Evolutionary conservation across 768 basidiomycete species (phyloP).

Genomic region (Kwoniella sp.): DNA sequence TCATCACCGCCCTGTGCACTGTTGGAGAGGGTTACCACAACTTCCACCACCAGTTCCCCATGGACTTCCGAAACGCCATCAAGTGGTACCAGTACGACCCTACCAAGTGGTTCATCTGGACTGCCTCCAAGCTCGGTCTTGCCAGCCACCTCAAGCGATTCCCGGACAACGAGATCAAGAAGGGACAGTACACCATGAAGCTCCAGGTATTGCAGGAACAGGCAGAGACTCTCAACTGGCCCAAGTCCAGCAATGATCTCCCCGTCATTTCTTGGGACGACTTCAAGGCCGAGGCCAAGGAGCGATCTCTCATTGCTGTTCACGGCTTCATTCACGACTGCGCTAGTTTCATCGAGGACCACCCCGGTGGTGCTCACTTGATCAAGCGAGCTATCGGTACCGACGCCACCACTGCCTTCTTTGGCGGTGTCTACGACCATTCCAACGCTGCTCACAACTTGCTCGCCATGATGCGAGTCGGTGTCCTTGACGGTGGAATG

Average conservation of each 20-base stretch:
- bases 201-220: conserved; percentile 77
- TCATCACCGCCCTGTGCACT: conserved; percentile 81
- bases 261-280: conserved; percentile 82
- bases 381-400: conserved; percentile 79
- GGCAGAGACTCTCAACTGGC: conserved; percentile 75
- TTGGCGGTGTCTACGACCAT: conserved; percentile 85
- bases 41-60: conserved; percentile 96
- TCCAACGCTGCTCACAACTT: conserved; percentile 83
- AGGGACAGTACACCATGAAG: conserved; percentile 91
- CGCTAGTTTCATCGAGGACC: conserved; percentile 75
- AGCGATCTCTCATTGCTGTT: conserved; percentile 75
- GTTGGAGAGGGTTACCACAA: conserved; percentile 98
- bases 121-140: conserved; percentile 60
- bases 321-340: conserved; percentile 93
- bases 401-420: conserved; percentile 90
- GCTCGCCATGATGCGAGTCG: conserved; percentile 73
- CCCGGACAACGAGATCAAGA: conserved; percentile 81
- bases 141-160: conserved; percentile 79
- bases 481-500: conserved; percentile 63
- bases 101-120: conserved; percentile 85
- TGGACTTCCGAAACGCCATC: conserved; percentile 96
- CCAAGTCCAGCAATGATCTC: conserved; percentile 66
- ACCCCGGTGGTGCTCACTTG: conserved; percentile 83
- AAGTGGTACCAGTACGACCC: conserved; percentile 91
- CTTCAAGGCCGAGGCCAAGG: conserved; percentile 74